phyloP scores from a whole-genome alignment of 257 asterid species.

The Solanum paucissectum region DNA sequence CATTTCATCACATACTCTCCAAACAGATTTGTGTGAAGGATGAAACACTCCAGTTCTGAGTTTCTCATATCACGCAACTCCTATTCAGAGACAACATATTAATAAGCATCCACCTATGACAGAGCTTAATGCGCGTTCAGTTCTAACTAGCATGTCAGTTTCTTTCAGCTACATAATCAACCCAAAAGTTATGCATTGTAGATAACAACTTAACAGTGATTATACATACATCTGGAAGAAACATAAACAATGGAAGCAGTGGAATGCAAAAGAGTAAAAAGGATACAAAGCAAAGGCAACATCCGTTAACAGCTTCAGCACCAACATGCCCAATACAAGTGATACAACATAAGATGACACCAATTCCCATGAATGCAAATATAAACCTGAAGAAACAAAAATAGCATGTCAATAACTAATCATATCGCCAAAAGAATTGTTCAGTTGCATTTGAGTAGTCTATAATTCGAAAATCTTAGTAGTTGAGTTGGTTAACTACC shows the following conservation, averaged over 20 bases:
- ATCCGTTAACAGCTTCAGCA: slow-evolving; percentile 76
- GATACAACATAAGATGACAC: slow-evolving; percentile 47
- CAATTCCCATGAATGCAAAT: slow-evolving; percentile 63
- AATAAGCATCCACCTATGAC: background rate
- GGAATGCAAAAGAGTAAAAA: background rate
- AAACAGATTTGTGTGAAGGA: background rate
- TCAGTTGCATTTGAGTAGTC: background rate
- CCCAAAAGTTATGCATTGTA: background rate
- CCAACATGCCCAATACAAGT: slow-evolving; percentile 64
- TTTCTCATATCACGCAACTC: background rate
- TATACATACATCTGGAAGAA: background rate
- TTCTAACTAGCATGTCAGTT: background rate
- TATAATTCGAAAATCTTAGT: background rate
- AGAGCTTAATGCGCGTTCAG: background rate
- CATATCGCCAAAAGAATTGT: background rate
- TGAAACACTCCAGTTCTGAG: background rate
- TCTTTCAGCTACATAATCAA: background rate
- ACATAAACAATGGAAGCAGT: background rate
- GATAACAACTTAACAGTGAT: background rate
- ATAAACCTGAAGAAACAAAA: slow-evolving; percentile 51
- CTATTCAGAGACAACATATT: background rate
- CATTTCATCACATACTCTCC: background rate
- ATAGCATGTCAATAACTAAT: background rate
- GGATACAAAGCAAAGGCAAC: slow-evolving; percentile 96
- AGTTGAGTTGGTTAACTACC: background rate